These are phyloP conservation scores for Phytophthora idaei DNA, from an alignment of 352 stramenopile genomes.

Conservation along the genomic window DNA sequence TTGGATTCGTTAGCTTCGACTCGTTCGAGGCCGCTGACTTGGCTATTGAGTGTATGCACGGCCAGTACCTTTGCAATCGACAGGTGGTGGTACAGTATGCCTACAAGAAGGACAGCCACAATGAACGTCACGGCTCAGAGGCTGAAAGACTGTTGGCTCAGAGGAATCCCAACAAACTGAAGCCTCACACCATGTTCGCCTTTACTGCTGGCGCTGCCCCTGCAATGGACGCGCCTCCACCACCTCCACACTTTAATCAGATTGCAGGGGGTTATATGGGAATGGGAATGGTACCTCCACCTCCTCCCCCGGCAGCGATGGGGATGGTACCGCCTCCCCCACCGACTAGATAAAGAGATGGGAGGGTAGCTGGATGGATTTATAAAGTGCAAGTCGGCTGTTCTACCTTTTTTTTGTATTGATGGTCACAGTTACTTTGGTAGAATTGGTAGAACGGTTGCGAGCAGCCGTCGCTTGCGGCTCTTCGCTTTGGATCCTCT, in stretches of 20 bases:
- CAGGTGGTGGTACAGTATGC: constrained; percentile 99
- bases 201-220: constrained; percentile 32
- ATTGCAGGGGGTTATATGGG: constrained; percentile 41
- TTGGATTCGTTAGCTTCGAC: constrained; percentile 98
- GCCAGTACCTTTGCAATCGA: constrained; percentile 97
- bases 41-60: constrained; percentile 99
- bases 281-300: constrained; percentile 41
- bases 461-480: not conserved
- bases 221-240: constrained; percentile 39
- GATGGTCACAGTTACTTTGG: too few species aligned
- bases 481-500: constrained; percentile 17
- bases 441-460: constrained; percentile 11
- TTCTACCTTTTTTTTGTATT: too few species aligned
- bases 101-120: constrained; percentile 97
- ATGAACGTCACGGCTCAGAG: constrained; percentile 92
- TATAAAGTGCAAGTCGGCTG: not conserved
- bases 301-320: constrained; percentile 43
- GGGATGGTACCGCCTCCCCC: constrained; percentile 53
- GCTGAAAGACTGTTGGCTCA: constrained; percentile 88
- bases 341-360: constrained; percentile 24
- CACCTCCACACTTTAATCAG: constrained; percentile 31
- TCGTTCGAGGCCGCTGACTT: constrained; percentile 97
- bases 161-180: constrained; percentile 81
- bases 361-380: too few species aligned
- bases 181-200: constrained; percentile 82